Conservation (phyloP, 2,329 filamentous ascomycete genomes). For the Aspergillus alliaceus region DNA sequence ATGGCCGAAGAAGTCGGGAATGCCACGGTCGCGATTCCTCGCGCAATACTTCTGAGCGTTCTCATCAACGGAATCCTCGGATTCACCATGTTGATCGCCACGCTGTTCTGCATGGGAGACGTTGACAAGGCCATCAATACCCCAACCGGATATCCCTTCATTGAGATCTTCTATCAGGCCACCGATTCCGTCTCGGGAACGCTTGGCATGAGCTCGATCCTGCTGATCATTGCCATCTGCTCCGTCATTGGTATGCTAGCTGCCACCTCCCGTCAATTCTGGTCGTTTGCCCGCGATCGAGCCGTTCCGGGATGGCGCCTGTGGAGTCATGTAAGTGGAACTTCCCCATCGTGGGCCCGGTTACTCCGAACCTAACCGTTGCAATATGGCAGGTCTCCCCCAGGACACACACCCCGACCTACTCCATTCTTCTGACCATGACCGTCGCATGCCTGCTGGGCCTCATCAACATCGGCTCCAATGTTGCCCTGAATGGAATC, state of each 20-base stretch:
- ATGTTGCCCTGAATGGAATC: constrained; percentile 33
- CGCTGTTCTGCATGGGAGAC: constrained; percentile 40
- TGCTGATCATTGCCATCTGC: constrained; percentile 32
- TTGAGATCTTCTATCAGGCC: constrained; percentile 33
- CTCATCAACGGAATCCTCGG: constrained; percentile 38
- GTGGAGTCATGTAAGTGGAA: constrained; percentile 26
- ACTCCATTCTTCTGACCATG: constrained; percentile 27
- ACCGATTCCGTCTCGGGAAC: constrained; percentile 28
- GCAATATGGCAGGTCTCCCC: constrained; percentile 18
- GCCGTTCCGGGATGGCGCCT: constrained; percentile 29
- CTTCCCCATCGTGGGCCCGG: neutral
- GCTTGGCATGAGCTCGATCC: constrained; percentile 25
- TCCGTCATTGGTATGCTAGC: constrained; percentile 37
- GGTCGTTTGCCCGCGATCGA: constrained; percentile 29
- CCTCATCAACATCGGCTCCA: constrained; percentile 35
- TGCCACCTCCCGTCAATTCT: constrained; percentile 48
- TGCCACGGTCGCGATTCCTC: constrained; percentile 36
- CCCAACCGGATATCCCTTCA: constrained; percentile 36
- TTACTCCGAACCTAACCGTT: neutral
- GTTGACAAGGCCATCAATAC: constrained; percentile 26
- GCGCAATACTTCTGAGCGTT: constrained; percentile 37
- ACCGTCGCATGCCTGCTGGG: constrained; percentile 30
- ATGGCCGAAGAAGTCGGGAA: constrained; percentile 45
- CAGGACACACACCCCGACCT: constrained; percentile 26
- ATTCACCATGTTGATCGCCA: constrained; percentile 38